Conservation (phyloP, 2,329 filamentous ascomycete species). For the Apiospora marii region DNA sequence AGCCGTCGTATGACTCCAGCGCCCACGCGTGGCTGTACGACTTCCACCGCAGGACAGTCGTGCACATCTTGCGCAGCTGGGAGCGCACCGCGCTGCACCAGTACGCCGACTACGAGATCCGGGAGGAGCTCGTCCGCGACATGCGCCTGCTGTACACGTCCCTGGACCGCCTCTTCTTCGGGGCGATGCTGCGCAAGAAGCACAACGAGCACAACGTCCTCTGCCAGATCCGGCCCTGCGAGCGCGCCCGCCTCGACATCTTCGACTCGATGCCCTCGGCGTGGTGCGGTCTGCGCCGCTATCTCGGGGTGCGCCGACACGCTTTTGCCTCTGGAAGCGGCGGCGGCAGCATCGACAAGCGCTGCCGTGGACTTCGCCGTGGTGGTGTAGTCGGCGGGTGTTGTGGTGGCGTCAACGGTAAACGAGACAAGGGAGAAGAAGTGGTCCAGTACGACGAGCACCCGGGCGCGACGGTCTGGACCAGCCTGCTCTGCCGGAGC, state of each 20-base stretch:
- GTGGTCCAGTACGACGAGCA: background rate
- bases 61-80: background rate
- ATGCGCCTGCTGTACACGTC: background rate
- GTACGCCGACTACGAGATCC: slow-evolving; percentile 3
- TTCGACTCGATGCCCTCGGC: background rate
- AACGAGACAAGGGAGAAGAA: background rate
- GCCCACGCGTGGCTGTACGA: too few relatives aligned
- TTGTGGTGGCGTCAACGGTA: background rate
- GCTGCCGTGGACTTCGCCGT: background rate
- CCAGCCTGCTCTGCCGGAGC: background rate
- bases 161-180: slow-evolving; percentile 14
- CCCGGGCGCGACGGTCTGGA: background rate
- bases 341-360: background rate
- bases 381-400: background rate
- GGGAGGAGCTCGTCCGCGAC: background rate
- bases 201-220: background rate
- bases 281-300: background rate
- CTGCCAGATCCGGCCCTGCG: background rate
- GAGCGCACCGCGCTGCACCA: slow-evolving; percentile 15
- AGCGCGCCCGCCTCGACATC: slow-evolving; percentile 11
- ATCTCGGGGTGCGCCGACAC: background rate
- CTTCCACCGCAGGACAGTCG: background rate
- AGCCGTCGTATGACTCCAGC: background rate
- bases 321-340: background rate
- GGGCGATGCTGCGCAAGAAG: background rate